Evolutionary conservation across 1,139 yeast genomes (phyloP).

Genomic region (Petasospora fabianii): DNA sequence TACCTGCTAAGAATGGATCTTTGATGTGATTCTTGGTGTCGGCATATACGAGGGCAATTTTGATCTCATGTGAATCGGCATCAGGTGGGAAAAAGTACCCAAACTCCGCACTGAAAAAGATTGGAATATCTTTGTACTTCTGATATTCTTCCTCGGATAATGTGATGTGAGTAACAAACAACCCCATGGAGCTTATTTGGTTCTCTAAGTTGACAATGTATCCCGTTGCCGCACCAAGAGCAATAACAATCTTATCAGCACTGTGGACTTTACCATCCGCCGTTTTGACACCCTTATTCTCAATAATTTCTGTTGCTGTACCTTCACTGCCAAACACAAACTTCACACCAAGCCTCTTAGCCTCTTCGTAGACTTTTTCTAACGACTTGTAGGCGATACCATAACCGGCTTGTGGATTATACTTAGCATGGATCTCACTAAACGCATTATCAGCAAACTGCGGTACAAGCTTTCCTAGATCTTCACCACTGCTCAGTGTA

Average conservation of each 20-base stretch:
- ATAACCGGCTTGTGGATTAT: slow-evolving; percentile 35
- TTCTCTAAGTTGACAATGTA: slow-evolving; percentile 32
- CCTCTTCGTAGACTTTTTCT: slow-evolving; percentile 29
- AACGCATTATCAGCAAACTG: slow-evolving; percentile 29
- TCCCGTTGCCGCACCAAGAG: slow-evolving; percentile 38
- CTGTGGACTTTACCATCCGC: slow-evolving; percentile 12
- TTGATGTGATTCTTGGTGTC: slow-evolving; percentile 32
- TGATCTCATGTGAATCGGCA: slow-evolving; percentile 30
- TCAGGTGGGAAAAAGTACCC: slow-evolving; percentile 52
- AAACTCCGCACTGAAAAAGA: slow-evolving; percentile 40
- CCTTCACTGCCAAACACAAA: slow-evolving; percentile 35
- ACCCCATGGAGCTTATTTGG: slow-evolving; percentile 36
- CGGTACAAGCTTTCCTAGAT: slow-evolving; percentile 29
- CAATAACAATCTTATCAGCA: slow-evolving; percentile 33
- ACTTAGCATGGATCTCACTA: slow-evolving; percentile 25
- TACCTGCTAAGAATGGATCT: slow-evolving; percentile 27
- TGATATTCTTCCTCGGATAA: slow-evolving; percentile 34
- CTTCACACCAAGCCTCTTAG: slow-evolving; percentile 32
- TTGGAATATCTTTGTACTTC: slow-evolving; percentile 35
- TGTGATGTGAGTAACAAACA: slow-evolving; percentile 41
- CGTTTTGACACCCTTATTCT: slow-evolving; percentile 1
- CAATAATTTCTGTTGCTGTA: slow-evolving; percentile 25
- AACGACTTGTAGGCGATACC: slow-evolving; percentile 34
- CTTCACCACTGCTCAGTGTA: slow-evolving; percentile 28
- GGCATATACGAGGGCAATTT: slow-evolving; percentile 38